Evolutionary conservation across 805 yeast genomes (phyloP).

Genomic region (Candida golubevii): DNA sequence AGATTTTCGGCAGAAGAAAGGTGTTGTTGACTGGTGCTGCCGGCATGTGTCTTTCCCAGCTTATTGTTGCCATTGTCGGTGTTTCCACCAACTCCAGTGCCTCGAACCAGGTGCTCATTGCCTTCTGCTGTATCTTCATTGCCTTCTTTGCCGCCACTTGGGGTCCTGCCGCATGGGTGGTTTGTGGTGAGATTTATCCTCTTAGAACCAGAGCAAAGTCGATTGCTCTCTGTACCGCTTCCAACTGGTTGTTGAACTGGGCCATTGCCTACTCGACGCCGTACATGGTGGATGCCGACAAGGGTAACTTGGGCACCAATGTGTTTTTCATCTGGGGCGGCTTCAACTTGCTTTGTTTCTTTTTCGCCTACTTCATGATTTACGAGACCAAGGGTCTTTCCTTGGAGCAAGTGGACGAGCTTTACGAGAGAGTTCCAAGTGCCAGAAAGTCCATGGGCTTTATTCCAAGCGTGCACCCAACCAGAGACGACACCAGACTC

Average conservation of each 20-base stretch:
- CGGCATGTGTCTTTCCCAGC: constrained; percentile 57
- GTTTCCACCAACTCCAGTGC: constrained; percentile 33
- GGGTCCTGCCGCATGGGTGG: constrained; percentile 41
- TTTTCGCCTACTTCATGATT: constrained; percentile 31
- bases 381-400: constrained; percentile 41
- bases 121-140: constrained; percentile 37
- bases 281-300: constrained; percentile 37
- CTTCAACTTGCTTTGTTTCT: constrained; percentile 30
- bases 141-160: constrained; percentile 40
- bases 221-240: constrained; percentile 37
- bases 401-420: constrained; percentile 40
- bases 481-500: constrained; percentile 24
- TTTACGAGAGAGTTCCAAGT: constrained; percentile 29
- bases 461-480: constrained; percentile 34
- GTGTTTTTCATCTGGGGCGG: constrained; percentile 44
- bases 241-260: constrained; percentile 43
- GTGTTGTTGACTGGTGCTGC: constrained; percentile 58
- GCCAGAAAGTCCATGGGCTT: constrained; percentile 33
- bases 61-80: constrained; percentile 42
- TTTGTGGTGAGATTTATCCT: constrained; percentile 35
- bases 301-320: constrained; percentile 37
- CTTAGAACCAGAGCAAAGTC: constrained; percentile 38
- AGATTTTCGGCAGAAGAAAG: constrained; percentile 62
- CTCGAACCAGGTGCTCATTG: constrained; percentile 33
- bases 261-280: constrained; percentile 40